Base-by-base conservation (phyloP, 768 basidiomycete genomes). In the Tremella fuciformis region DNA sequence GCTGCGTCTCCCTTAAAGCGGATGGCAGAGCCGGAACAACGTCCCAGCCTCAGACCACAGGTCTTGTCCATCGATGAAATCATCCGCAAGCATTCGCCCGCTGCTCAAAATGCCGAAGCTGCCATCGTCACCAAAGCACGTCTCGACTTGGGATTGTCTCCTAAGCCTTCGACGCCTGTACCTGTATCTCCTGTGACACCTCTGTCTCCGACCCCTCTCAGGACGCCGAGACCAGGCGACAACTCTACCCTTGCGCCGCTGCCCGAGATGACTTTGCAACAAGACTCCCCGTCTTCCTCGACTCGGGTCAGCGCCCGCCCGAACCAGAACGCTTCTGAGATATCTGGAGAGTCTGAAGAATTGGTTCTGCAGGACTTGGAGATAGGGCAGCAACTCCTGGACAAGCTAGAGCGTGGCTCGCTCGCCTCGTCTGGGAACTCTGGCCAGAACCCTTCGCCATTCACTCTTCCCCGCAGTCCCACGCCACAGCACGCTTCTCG, bases 31-130 rank as follows among this genome's bases (percentile, higher is more conserved):
- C 13, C 41, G 39, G 53, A 62, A 24, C 41, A 29, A 26, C 16
- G 9, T 85, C 2, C 87, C 88, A n/a, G 8, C 8, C 29, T 34
- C 29, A 4, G 29, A 6, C 42, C 47, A 19, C 47, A 48, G 39
- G 15, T 11, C 54, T 50, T 65, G 26, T 70, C 68, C 19, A 76
- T 76, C 29, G 73, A 73, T 48, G 75, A 76, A 13, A 74, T 76
- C 46, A 53, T 76, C 11, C 22, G 58, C 4, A 59, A 53, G 39
- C 67, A 74, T 57, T 62, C 70, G 3, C 50, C 55, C 0, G 62
- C 63, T 7, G 58, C 57, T 8, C 29, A 44, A 24, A 47, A 22
- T 13, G 62, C 65, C 6, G 25, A 55, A 16, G 54, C 42, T 44
- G 53, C 49, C 4, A 56, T 51, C 2, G 63, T 53, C n/a, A 57